Base-by-base conservation (phyloP, 257 asterid genomes). In the Solanum chilense region DNA sequence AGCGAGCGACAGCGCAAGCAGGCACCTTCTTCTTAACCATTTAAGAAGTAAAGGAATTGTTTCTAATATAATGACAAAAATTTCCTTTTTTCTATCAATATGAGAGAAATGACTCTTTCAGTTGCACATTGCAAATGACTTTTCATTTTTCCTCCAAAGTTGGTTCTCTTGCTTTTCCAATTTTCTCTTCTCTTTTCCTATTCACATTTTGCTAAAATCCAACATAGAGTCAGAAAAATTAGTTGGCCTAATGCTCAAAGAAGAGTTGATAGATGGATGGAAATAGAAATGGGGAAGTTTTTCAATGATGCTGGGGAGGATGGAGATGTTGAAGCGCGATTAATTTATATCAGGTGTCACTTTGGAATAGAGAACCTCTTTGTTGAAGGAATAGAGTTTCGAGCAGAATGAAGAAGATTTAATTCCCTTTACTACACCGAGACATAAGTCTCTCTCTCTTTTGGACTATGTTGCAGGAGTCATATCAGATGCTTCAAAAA, bases 301-400 rank as follows among this genome's bases (percentile, higher is more conserved):
- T 39, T 75, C 82, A 41, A 75, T 76, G 76, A 69, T 29, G 2
- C n/a, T 8, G 84, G 87, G 71, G 76, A 87, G 18, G 84, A 70
- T 7, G 75, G 89, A 18, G 58, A 45, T 23, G 89, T 87, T 44
- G 87, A 87, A n/a, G 76, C 29, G 27, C 35, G 73, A 18, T 87
- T 82, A 25, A 69, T 44, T 14, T 84, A 87, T 20, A 82, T 52
- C 15, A n/a, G 5, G 9, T 7, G 52, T n/a, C n/a, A n/a, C 18
- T 9, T 11, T 82, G 76, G 44, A 12, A 87, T 82, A 78, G 18
- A 21, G 1, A 89, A 88, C 13, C 86, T 91, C 52, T 52, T 90
- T 21, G 71, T 90, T 31, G 88, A 91, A 71, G 91, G 92, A 64
- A 87, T 91, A 37, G 92, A 92, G 88, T 89, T 91, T 87, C 90